These are phyloP conservation scores for Capillidium heterosporum DNA, from an alignment of 371 early-diverging fungal species.

Conservation along the genomic window DNA sequence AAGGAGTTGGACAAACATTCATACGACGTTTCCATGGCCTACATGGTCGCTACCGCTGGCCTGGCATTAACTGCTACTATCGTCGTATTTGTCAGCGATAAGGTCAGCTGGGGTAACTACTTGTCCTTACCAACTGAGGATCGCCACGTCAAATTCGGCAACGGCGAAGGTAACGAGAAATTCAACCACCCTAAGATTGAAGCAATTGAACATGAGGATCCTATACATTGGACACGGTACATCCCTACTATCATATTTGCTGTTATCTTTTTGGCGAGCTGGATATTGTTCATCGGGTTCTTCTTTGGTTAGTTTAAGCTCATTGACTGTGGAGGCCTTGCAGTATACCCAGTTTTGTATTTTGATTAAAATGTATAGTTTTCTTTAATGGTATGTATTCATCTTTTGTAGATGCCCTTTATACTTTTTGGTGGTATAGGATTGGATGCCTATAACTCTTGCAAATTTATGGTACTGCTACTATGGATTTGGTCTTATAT, in stretches of 20 bases:
- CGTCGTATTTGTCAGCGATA: background rate
- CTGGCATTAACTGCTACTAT: background rate
- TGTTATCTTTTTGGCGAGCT: background rate
- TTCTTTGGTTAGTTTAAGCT: background rate
- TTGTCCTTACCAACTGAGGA: background rate
- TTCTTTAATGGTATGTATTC: too few relatives aligned
- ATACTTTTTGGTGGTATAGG: too few relatives aligned
- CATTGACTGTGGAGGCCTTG: too few relatives aligned
- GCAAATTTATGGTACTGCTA: too few relatives aligned
- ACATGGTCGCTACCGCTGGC: background rate
- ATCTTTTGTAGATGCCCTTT: too few relatives aligned
- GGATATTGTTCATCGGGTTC: background rate
- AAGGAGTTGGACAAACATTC: constrained; percentile 9
- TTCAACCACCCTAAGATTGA: background rate
- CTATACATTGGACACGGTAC: background rate
- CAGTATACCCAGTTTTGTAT: too few relatives aligned
- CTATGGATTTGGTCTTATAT: too few relatives aligned
- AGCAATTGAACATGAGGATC: background rate
- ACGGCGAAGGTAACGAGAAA: background rate
- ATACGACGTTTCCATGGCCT: background rate
- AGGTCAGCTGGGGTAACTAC: background rate
- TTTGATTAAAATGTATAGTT: too few relatives aligned
- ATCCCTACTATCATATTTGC: background rate
- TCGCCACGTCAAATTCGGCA: background rate
- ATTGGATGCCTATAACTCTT: too few relatives aligned